Evolutionary conservation across 495 filamentous ascomycete species (phyloP).

Genomic region (Trichoderma reesei): DNA sequence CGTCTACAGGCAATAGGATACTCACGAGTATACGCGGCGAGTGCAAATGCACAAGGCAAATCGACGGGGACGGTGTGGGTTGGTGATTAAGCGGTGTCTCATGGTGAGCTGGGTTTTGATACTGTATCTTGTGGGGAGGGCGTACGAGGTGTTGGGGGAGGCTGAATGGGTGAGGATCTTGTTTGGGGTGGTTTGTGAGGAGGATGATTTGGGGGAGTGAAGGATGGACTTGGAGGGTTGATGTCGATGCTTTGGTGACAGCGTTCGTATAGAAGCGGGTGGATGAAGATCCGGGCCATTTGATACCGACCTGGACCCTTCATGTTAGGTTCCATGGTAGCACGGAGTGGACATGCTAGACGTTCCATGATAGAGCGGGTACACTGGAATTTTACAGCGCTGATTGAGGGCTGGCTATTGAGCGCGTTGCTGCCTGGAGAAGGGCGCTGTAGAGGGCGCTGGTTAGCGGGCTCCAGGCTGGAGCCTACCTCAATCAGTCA

Average conservation of each 20-base stretch:
- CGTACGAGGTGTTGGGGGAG: no score
- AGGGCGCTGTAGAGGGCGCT: neutral
- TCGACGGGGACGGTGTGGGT: neutral
- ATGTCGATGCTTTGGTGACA: no score
- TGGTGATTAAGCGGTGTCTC: neutral
- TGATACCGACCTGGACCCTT: no score
- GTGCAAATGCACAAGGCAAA: neutral
- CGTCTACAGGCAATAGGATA: neutral
- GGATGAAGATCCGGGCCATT: no score
- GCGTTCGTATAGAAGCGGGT: no score
- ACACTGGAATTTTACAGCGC: neutral
- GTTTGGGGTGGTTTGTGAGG: neutral
- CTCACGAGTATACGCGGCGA: neutral
- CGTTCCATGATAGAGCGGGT: neutral
- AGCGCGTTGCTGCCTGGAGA: neutral
- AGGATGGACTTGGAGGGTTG: neutral
- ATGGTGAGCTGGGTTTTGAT: neutral
- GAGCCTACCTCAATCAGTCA: no score
- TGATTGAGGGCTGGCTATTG: neutral
- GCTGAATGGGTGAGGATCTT: neutral
- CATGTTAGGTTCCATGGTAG: no score
- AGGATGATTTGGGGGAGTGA: neutral
- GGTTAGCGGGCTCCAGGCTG: no score
- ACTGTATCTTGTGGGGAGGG: no score
- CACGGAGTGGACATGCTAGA: no score